Conservation (phyloP, 371 early-diverging fungal species). For the Rhizomucor miehei region DNA sequence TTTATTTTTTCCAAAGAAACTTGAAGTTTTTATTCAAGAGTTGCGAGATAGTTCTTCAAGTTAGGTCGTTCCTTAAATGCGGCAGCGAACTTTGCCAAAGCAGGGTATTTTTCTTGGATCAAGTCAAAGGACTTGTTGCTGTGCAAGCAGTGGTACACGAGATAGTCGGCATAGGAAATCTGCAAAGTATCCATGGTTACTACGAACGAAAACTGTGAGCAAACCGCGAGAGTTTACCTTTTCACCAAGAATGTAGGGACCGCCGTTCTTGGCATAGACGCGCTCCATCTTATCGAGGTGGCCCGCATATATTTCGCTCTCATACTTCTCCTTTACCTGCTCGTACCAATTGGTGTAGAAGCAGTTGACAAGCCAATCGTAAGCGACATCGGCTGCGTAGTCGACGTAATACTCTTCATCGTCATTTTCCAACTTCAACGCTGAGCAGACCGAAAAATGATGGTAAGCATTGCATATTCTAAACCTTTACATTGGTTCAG, state of each 20-base stretch:
- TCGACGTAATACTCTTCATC: conserved; percentile 6
- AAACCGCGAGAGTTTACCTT: too few relatives aligned
- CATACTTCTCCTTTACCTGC: too few relatives aligned
- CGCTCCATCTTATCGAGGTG: conserved; percentile 19
- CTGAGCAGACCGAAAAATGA: too few relatives aligned
- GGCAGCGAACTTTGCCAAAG: conserved; percentile 4
- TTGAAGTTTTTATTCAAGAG: not conserved
- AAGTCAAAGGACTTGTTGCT: not conserved
- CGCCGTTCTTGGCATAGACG: conserved; percentile 1
- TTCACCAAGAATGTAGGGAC: conserved; percentile 2
- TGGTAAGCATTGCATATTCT: too few relatives aligned
- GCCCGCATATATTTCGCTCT: too few relatives aligned
- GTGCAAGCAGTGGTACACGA: conserved; percentile 4
- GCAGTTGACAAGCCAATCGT: not conserved
- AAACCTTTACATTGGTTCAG: too few relatives aligned
- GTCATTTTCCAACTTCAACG: not conserved
- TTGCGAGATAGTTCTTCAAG: conserved; percentile 1
- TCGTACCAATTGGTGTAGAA: too few relatives aligned
- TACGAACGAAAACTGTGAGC: too few relatives aligned
- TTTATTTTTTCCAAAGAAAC: not conserved
- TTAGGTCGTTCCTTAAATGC: conserved; percentile 3
- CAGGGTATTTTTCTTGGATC: conserved; percentile 3
- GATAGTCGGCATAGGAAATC: conserved; percentile 4
- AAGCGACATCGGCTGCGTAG: not conserved
- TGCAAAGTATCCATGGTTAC: not conserved